phyloP scores from a whole-genome alignment of 345 rosid genomes.

The Atalantia buxifolia region DNA sequence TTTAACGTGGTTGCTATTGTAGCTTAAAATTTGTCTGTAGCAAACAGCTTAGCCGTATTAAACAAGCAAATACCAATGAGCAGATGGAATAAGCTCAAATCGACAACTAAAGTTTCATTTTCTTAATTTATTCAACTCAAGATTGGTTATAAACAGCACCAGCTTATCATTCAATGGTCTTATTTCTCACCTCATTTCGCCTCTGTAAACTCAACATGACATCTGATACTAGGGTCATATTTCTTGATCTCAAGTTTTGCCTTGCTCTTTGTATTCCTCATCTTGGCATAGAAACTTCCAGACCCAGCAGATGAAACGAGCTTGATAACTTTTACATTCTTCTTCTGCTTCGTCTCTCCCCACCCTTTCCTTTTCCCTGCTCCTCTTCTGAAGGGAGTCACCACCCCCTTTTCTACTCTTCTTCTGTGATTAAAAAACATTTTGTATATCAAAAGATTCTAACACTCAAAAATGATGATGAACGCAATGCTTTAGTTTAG shows the following conservation, averaged over 20 bases:
- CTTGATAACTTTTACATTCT: slow-evolving; percentile 19
- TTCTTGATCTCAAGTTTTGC: slow-evolving; percentile 28
- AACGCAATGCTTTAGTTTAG: not conserved
- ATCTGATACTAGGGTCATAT: slow-evolving; percentile 23
- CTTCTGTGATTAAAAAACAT: slow-evolving; percentile 16
- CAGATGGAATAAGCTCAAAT: not conserved
- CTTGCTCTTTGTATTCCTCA: slow-evolving; percentile 17
- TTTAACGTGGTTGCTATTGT: not conserved
- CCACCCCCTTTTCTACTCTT: slow-evolving; percentile 30
- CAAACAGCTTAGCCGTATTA: not conserved
- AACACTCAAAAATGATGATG: not conserved
- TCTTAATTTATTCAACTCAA: not conserved
- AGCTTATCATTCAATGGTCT: not conserved
- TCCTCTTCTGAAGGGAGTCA: slow-evolving; percentile 24
- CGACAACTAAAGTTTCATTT: not conserved
- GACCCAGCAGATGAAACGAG: slow-evolving; percentile 24
- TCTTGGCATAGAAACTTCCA: slow-evolving; percentile 28
- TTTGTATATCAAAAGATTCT: not conserved
- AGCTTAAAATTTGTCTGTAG: not conserved
- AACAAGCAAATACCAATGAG: not conserved
- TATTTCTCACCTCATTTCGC: slow-evolving; percentile 5
- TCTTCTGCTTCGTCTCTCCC: slow-evolving; percentile 17
- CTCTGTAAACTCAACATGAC: slow-evolving; percentile 24
- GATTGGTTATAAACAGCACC: not conserved
- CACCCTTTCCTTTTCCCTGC: slow-evolving; percentile 23